These are phyloP conservation scores for Claviceps sp. DNA, from an alignment of 2,329 filamentous ascomycete species.

Conservation along the genomic window DNA sequence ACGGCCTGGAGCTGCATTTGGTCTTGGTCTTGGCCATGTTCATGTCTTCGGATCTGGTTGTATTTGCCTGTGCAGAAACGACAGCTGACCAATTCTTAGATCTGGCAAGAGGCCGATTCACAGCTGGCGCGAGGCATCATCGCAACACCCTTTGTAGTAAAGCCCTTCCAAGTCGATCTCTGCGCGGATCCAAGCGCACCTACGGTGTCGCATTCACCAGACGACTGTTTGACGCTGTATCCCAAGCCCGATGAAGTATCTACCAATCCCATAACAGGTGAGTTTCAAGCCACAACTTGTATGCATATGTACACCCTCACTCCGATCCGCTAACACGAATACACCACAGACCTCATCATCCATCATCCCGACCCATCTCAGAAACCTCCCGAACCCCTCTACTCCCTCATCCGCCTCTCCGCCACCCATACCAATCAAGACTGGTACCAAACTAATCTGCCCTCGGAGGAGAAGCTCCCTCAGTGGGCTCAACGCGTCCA, in stretches of 20 bases:
- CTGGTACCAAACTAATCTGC: slow-evolving; percentile 41
- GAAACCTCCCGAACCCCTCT: slow-evolving; percentile 25
- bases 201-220: slow-evolving; percentile 23
- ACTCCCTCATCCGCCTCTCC: slow-evolving; percentile 39
- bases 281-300: background rate
- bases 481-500: slow-evolving; percentile 37
- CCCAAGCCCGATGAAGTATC: slow-evolving; percentile 18
- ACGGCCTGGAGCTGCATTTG: no score
- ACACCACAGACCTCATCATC: slow-evolving; percentile 31
- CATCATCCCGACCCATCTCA: slow-evolving; percentile 16
- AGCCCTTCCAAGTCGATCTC: slow-evolving; percentile 37
- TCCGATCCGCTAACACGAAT: background rate
- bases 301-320: background rate
- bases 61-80: background rate
- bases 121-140: slow-evolving; percentile 39
- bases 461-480: slow-evolving; percentile 15
- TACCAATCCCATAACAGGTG: slow-evolving; percentile 18
- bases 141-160: slow-evolving; percentile 34
- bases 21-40: background rate
- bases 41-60: background rate
- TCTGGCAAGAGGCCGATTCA: slow-evolving; percentile 26
- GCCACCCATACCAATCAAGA: slow-evolving; percentile 35
- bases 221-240: slow-evolving; percentile 35
- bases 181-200: slow-evolving; percentile 12
- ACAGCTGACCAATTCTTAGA: slow-evolving; percentile 15